These are phyloP conservation scores for Lunasporangiospora selenospora DNA, from an alignment of 192 early-diverging fungal genomes.

Conservation along the genomic window DNA sequence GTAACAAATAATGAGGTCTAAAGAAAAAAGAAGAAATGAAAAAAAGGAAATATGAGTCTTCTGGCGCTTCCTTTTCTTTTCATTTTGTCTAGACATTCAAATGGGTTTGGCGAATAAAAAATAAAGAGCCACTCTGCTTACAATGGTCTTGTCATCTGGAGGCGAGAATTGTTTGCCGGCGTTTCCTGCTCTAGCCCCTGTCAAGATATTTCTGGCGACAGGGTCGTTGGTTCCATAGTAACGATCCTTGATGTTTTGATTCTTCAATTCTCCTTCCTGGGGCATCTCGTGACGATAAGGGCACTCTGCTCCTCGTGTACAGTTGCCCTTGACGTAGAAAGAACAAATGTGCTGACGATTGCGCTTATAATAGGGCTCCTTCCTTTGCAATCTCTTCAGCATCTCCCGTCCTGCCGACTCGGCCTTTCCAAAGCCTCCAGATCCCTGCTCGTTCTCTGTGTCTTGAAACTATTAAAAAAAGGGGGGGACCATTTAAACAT, in stretches of 20 bases:
- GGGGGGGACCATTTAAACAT: background rate
- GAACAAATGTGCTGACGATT: slow-evolving; percentile 93
- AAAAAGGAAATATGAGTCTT: background rate
- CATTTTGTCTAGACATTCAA: too few species aligned
- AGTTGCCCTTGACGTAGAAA: slow-evolving; percentile 95
- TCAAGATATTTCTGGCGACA: slow-evolving; percentile 85
- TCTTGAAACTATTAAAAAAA: slow-evolving; percentile 24
- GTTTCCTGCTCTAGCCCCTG: slow-evolving; percentile 60
- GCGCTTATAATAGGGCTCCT: slow-evolving; percentile 91
- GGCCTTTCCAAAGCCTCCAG: slow-evolving; percentile 74
- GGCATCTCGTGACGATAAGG: slow-evolving; percentile 97
- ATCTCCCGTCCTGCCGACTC: slow-evolving; percentile 78
- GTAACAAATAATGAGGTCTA: slow-evolving; percentile 87
- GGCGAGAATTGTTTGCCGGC: slow-evolving; percentile 53
- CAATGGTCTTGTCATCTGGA: slow-evolving; percentile 82
- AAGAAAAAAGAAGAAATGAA: background rate
- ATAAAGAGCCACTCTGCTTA: slow-evolving; percentile 29
- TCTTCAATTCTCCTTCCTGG: slow-evolving; percentile 77
- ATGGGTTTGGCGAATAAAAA: too few species aligned
- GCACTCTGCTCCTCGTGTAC: slow-evolving; percentile 94
- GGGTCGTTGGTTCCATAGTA: slow-evolving; percentile 97
- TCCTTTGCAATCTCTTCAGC: slow-evolving; percentile 79
- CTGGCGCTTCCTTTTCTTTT: too few species aligned
- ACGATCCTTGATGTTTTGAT: slow-evolving; percentile 95
- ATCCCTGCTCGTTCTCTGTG: slow-evolving; percentile 49